Percentiles rank a stretch among this genome's conserved stretches.
Conservation (phyloP, 1,284 basidiomycete species). For the Papiliotrema laurentii region DNA sequence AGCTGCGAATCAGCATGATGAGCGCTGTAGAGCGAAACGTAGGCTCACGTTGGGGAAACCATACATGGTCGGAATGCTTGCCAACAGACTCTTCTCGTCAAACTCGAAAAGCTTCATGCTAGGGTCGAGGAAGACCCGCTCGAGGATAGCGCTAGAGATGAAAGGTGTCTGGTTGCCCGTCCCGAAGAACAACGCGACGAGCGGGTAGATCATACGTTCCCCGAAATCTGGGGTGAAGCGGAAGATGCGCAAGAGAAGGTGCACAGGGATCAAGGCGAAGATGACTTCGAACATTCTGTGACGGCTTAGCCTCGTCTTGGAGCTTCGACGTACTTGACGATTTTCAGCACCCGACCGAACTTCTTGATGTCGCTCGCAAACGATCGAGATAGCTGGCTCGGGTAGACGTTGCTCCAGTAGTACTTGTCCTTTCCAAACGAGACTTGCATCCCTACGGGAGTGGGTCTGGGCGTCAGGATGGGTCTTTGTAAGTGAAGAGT, state of each 20-base stretch:
- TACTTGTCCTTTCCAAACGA: slow-evolving; percentile 9
- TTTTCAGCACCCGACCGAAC: slow-evolving; percentile 8
- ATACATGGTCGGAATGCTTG: slow-evolving; percentile 5
- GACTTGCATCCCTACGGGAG: slow-evolving; percentile 8
- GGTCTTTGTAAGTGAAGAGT: not conserved
- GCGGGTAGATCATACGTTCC: slow-evolving; percentile 5
- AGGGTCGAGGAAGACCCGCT: slow-evolving; percentile 6
- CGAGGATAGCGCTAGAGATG: slow-evolving; percentile 6
- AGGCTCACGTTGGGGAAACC: slow-evolving; percentile 2
- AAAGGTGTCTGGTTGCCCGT: slow-evolving; percentile 6
- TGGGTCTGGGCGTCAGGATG: not conserved
- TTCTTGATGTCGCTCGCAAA: slow-evolving; percentile 10
- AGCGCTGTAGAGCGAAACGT: not conserved
- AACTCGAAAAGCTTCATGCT: slow-evolving; percentile 8
- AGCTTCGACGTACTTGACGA: slow-evolving; percentile 4
- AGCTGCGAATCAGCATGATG: not conserved
- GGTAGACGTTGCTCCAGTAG: slow-evolving; percentile 10
- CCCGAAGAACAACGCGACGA: slow-evolving; percentile 4
- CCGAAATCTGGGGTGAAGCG: slow-evolving; percentile 3
- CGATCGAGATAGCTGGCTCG: slow-evolving; percentile 4
- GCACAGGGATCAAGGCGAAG: slow-evolving; percentile 6
- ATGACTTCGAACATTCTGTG: slow-evolving; percentile 4
- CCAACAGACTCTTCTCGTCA: slow-evolving; percentile 6
- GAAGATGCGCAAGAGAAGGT: slow-evolving; percentile 1
- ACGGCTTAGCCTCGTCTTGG: not conserved